Evolutionary conservation across 371 early-diverging fungal species (phyloP), one percentile per base, ranked within the genome.

Genomic region (Fennellomyces sp.): DNA sequence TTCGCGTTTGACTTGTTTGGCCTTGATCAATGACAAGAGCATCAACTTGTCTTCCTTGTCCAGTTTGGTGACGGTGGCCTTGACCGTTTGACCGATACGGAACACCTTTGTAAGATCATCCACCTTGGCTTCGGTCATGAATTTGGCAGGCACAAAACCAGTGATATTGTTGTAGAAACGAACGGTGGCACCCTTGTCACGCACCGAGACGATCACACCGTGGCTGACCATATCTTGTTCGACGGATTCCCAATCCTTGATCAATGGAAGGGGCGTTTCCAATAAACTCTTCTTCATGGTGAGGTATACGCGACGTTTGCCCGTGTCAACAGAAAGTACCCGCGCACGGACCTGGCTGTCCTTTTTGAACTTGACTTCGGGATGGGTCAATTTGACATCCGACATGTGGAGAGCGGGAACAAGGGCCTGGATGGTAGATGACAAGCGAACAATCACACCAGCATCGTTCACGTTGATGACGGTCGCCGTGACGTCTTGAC

Each of bases 201-300:
- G 83, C 50, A 91, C 75, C 19, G 73, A 68, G 15, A 73, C 61
- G 58, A 92, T 85, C 10, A 88, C 86, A 58, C 92, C 92, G 47
- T 86, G 85, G 19, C 83, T 79, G 11, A 89, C 56, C 33, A 67
- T 72, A 29, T 88, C 93, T 1, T 77, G 77, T 17, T 84, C 61
- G 1, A 83, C 80, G 13, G 76, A 80, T 5, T 73, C 71, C 52
- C 89, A 84, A 5, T 83, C 76, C 2, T 72, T 68, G 52, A 97
- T 75, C 15, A 86, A 66, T 4, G 92, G 89, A 23, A 87, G 72
- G 57, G 84, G 84, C 39, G 85, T 85, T 53, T 88, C 82, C 51
- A 96, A 75, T n/a, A 97, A 69, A 11, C 87, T 79, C 59, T 90
- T 91, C 68, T 93, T 94, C 59, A 89, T 71, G 2, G 97, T 95